phyloP scores from a whole-genome alignment of 768 basidiomycete genomes.

The Leccinum boreale region DNA sequence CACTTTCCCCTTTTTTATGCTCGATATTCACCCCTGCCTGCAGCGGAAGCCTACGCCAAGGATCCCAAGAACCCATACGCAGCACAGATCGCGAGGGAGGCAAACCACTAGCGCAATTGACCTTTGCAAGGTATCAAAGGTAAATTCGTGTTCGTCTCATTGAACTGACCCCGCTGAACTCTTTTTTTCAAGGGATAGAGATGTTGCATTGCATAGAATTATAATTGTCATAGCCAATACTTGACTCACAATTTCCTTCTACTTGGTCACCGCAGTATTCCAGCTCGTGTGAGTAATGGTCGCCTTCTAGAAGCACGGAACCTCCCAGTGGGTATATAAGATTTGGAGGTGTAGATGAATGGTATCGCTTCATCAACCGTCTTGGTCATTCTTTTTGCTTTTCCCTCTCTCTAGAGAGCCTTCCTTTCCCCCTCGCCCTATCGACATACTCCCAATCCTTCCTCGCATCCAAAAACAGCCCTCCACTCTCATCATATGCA shows the following conservation, averaged over 20 bases:
- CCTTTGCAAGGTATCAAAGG: constrained; percentile 6
- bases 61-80: constrained; percentile 85
- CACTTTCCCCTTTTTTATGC: background rate
- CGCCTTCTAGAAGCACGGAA: background rate
- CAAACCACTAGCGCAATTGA: constrained; percentile 30
- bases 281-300: background rate
- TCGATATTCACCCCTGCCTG: constrained; percentile 1
- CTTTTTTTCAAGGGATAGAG: constrained; percentile 9
- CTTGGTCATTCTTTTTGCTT: constrained; percentile 24
- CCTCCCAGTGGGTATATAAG: no score
- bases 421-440: constrained; percentile 68
- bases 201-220: constrained; percentile 17
- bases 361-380: background rate
- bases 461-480: constrained; percentile 51
- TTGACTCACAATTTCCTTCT: constrained; percentile 1
- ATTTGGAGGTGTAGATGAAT: background rate
- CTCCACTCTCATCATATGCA: constrained; percentile 47
- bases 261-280: background rate
- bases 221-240: constrained; percentile 3
- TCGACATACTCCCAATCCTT: constrained; percentile 65
- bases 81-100: constrained; percentile 67
- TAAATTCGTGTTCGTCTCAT: background rate
- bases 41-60: constrained; percentile 66
- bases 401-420: constrained; percentile 61
- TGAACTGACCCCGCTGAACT: background rate